Evolutionary conservation across 257 asterid species (phyloP), one percentile per base, ranked within the genome.

Genomic region (Solanum peruvianum): DNA sequence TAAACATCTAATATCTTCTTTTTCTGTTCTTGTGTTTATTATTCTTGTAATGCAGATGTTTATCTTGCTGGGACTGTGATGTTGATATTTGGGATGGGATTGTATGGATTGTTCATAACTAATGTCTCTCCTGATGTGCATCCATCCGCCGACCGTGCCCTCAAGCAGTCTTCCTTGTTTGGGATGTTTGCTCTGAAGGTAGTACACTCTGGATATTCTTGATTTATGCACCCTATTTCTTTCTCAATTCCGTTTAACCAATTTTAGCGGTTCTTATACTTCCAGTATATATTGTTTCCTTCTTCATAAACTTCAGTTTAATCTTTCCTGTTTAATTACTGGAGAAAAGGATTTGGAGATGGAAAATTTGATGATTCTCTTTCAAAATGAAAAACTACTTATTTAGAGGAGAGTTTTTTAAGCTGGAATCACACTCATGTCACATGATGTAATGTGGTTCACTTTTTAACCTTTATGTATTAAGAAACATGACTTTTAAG

Each of bases 21-120:
- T 47, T 47, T 45, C 4, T 86, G 73, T 82, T 75, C 76, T 13
- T 83, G 84, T 84, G 83, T 83, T 52, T 86, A 72, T 25, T 72
- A 75, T 75, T 67, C 37, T 75, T 70, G 64, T 67, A 41, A 29
- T 47, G 67, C 94, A 95, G 98, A 95, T 90, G 95, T 94, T 76
- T 95, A 95, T 87, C 98, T 96, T 88, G 99, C 98, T 77, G 99
- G 99, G 89, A 95, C 98, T 8, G 98, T 97, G 33, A 97, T 97
- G 98, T 87, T 97, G 58, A 97, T 97, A 88, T 97, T 97, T 60
- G 99, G 98, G 49, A 97, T 95, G 99, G 99, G 99, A 58, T 87
- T 97, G 92, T 95, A 96, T 56, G 99, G 98, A 64, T 88, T 96
- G 42, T 96, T 96, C 87, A 96, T 96, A 89, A 92, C 97, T 82